These are phyloP conservation scores for Chlorophyllum brunneum DNA, from an alignment of 768 basidiomycete genomes.

Conservation along the genomic window DNA sequence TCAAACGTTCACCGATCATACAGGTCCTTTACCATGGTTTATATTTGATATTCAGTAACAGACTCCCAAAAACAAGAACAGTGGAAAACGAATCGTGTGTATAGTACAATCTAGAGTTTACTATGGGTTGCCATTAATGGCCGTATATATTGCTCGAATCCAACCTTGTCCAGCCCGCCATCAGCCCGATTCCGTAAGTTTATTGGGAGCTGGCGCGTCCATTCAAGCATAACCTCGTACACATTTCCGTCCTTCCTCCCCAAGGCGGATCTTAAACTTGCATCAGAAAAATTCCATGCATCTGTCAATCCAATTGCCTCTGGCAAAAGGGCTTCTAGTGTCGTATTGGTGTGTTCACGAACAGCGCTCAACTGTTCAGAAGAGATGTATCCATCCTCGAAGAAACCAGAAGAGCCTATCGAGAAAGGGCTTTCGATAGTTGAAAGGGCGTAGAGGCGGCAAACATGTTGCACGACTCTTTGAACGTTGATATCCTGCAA, in stretches of 20 bases:
- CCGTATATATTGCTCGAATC: constrained; percentile 18
- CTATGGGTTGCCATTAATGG: constrained; percentile 4
- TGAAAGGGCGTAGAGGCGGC: constrained; percentile 21
- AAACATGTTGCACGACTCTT: constrained; percentile 16
- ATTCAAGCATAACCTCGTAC: constrained; percentile 20
- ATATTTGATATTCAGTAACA: too few species aligned
- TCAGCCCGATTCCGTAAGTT: constrained; percentile 13
- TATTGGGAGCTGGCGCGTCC: constrained; percentile 23
- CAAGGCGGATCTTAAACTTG: constrained; percentile 19
- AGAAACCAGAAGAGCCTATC: constrained; percentile 19
- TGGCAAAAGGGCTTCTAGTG: constrained; percentile 15
- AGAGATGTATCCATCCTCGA: constrained; percentile 21
- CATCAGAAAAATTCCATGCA: constrained; percentile 24
- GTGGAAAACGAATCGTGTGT: too few species aligned
- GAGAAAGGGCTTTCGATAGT: constrained; percentile 21
- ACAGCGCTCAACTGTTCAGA: constrained; percentile 14
- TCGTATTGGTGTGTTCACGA: constrained; percentile 11
- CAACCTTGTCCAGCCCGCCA: constrained; percentile 17
- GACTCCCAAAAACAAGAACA: too few species aligned
- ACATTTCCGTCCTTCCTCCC: constrained; percentile 23
- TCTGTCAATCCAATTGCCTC: constrained; percentile 23
- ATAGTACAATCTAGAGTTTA: neutral
- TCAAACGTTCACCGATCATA: too few species aligned
- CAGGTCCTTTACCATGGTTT: too few species aligned
- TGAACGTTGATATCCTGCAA: constrained; percentile 10